Percentiles rank a stretch among this genome's conserved stretches.
phyloP scores from a whole-genome alignment of 2,329 filamentous ascomycete genomes.

The Tricladium varicosporioides region DNA sequence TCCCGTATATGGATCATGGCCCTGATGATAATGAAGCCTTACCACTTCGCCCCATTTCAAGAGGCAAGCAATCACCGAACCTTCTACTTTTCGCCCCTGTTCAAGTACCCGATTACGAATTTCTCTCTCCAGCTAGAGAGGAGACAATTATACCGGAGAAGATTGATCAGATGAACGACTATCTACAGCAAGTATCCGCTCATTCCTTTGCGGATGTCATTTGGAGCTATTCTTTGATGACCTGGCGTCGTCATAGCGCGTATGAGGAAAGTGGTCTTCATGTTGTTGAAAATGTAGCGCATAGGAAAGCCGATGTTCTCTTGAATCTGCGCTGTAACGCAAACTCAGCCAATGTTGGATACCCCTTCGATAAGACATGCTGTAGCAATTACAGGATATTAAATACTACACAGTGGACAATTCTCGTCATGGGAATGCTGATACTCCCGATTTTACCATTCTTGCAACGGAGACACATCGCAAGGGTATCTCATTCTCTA shows the following conservation, averaged over 20 bases:
- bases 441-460: conserved; percentile 31
- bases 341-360: conserved; percentile 37
- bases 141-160: conserved; percentile 46
- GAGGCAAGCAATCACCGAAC: conserved; percentile 23
- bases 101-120: conserved; percentile 34
- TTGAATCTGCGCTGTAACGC: conserved; percentile 53
- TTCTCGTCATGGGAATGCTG: conserved; percentile 33
- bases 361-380: conserved; percentile 50
- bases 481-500: conserved; percentile 18
- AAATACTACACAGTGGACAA: conserved; percentile 37
- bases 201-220: conserved; percentile 44
- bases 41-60: conserved; percentile 23
- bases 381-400: conserved; percentile 45
- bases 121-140: conserved; percentile 32
- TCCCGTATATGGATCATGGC: conserved; percentile 36
- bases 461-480: conserved; percentile 15
- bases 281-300: conserved; percentile 44
- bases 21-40: conserved; percentile 24
- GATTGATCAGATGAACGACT: conserved; percentile 51
- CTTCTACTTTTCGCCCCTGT: conserved; percentile 33
- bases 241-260: conserved; percentile 33
- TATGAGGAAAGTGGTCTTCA: conserved; percentile 50
- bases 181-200: conserved; percentile 43
- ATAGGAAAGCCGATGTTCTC: conserved; percentile 49
- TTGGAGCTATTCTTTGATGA: conserved; percentile 52